Evolutionary conservation across 2,329 filamentous ascomycete genomes (phyloP).

Genomic region (Coniochaeta hoffmannii): DNA sequence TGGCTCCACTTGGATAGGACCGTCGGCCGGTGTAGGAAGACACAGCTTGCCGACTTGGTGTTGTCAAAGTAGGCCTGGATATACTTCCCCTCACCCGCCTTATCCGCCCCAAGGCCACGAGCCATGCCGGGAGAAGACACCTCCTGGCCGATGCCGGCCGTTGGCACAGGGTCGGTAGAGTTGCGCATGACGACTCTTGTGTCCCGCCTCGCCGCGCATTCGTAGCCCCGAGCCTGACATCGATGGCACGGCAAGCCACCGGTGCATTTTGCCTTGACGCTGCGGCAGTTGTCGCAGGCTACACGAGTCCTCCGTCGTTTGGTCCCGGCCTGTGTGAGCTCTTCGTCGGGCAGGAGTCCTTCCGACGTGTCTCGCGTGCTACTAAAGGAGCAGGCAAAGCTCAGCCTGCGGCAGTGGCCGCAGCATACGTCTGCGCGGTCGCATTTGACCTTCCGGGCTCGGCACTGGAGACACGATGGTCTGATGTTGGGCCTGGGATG

Average conservation of each 20-base stretch:
- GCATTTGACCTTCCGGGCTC: too few species aligned
- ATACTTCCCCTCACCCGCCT: background rate
- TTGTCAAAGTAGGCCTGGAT: background rate
- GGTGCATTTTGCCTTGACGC: background rate
- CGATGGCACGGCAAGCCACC: background rate
- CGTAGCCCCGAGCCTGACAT: background rate
- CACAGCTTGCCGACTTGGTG: background rate
- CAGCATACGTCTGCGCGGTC: too few species aligned
- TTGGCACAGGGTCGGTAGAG: background rate
- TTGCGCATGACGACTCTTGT: background rate
- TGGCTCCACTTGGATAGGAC: background rate
- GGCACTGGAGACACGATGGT: too few species aligned
- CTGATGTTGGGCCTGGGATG: too few species aligned
- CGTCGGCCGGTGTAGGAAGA: background rate
- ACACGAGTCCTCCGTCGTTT: too few species aligned
- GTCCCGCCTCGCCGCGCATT: background rate
- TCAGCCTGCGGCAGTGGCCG: too few species aligned
- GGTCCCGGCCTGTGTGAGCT: too few species aligned
- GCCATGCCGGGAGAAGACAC: background rate
- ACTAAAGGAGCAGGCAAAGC: too few species aligned
- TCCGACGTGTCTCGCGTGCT: too few species aligned
- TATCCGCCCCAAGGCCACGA: background rate
- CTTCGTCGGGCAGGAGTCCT: too few species aligned
- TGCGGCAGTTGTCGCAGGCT: background rate
- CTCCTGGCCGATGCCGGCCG: background rate